Percentiles rank a stretch among this genome's conserved stretches.
Conservation (phyloP, 73 alveolate species). For the Paramecium sexaurelia region DNA sequence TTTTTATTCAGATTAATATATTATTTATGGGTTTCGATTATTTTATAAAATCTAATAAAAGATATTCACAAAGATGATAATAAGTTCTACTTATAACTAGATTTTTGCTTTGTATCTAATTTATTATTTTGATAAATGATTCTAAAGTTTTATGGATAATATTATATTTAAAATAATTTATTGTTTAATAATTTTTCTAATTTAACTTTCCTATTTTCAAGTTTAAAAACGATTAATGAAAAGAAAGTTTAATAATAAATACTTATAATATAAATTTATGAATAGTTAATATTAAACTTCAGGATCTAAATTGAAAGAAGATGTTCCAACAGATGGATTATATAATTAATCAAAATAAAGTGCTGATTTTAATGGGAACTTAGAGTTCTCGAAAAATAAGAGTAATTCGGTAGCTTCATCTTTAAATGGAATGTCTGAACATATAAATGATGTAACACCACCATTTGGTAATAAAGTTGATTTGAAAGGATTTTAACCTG, state of each 20-base stretch:
- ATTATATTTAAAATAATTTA: not conserved
- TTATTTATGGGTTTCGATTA: no score
- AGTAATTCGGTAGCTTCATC: slow-evolving; percentile 26
- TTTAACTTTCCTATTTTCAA: not conserved
- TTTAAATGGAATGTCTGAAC: slow-evolving; percentile 24
- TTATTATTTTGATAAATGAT: no score
- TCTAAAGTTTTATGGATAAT: not conserved
- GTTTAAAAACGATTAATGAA: not conserved
- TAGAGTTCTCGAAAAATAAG: slow-evolving; percentile 32
- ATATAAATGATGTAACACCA: slow-evolving; percentile 10
- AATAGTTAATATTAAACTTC: not conserved
- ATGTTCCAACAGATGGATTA: not conserved
- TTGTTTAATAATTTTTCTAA: not conserved
- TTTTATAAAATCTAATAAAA: no score
- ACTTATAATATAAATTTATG: not conserved
- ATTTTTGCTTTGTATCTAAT: no score
- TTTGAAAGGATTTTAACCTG: slow-evolving; percentile 3
- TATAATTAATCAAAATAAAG: not conserved
- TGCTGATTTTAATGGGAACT: slow-evolving; percentile 24
- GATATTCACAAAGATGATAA: no score
- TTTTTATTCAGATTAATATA: no score
- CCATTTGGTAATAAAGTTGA: not conserved
- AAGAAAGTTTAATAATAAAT: not conserved
- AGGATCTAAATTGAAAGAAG: slow-evolving; percentile 47
- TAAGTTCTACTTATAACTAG: no score